Evolutionary conservation across 176 grass and related monocot genomes (phyloP).

Genomic region (Oryza meridionalis): DNA sequence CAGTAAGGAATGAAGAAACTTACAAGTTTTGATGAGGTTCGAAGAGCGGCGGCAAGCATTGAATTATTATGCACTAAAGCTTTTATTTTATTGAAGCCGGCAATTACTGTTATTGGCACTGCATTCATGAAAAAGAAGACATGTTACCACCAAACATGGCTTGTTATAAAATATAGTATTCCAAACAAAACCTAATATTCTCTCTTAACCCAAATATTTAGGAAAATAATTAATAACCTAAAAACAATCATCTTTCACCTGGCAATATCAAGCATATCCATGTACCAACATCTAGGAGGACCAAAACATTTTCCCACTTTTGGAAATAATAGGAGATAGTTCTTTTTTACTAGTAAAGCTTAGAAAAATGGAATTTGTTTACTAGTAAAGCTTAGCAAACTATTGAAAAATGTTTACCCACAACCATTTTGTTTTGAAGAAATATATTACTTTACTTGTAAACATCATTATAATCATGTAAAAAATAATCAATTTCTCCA

Average conservation of each 20-base stretch:
- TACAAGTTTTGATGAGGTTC: constrained; percentile 91
- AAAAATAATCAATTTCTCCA: constrained; percentile 1
- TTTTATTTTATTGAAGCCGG: constrained; percentile 98
- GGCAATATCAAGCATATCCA: background rate
- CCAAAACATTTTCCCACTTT: background rate
- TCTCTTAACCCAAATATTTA: constrained; percentile 2
- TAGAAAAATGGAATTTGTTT: background rate
- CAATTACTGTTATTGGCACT: constrained; percentile 96
- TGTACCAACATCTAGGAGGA: background rate
- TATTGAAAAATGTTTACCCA: background rate
- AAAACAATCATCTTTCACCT: background rate
- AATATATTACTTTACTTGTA: background rate
- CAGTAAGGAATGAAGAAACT: constrained; percentile 35
- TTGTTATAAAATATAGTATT: background rate
- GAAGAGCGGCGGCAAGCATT: constrained; percentile 78
- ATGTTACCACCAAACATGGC: constrained; percentile 27
- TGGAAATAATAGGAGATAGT: background rate
- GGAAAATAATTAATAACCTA: background rate
- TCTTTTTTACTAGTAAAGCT: background rate
- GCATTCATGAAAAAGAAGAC: constrained; percentile 20
- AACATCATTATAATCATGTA: constrained; percentile 17
- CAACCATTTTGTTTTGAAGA: background rate
- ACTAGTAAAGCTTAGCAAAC: background rate
- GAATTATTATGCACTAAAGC: constrained; percentile 67
- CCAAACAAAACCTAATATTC: background rate